Conservation (phyloP, 31 red algal species). For the Bonnemaisonia californica region DNA sequence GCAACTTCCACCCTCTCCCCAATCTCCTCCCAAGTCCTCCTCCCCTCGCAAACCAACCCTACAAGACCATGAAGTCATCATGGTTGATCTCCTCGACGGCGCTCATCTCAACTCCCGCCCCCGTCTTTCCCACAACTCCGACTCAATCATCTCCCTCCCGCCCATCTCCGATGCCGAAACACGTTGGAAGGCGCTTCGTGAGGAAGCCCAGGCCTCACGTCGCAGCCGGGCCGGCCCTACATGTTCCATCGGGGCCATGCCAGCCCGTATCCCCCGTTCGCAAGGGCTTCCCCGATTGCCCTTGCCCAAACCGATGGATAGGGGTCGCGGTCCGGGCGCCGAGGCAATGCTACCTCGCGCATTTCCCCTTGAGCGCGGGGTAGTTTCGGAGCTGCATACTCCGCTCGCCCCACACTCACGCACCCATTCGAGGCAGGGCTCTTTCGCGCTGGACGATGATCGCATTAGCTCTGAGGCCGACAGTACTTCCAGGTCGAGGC, state of each 20-base stretch:
- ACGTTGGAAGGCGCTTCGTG: background rate
- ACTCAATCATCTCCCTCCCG: slow-evolving; percentile 62
- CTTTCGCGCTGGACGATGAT: background rate
- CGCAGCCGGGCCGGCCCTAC: background rate
- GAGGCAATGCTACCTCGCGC: background rate
- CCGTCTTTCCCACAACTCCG: slow-evolving; percentile 27
- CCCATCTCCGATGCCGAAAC: slow-evolving; percentile 9
- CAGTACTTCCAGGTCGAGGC: slow-evolving; percentile 12
- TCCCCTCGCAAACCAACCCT: slow-evolving; percentile 1
- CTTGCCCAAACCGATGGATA: background rate
- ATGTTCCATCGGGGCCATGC: background rate
- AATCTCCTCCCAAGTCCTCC: background rate
- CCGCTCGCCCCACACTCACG: background rate
- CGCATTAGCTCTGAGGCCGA: background rate
- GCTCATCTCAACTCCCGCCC: slow-evolving; percentile 41
- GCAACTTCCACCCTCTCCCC: background rate
- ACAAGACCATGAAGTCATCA: slow-evolving; percentile 59
- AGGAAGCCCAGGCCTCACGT: slow-evolving; percentile 3
- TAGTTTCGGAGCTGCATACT: background rate
- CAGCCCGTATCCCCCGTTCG: background rate
- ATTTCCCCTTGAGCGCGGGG: background rate
- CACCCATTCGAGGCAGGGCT: background rate
- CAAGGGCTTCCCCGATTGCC: background rate
- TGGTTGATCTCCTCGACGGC: slow-evolving; percentile 73
- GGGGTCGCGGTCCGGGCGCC: background rate